Conservation (phyloP, 108 stramenopile species). For the Seminavis robusta region DNA sequence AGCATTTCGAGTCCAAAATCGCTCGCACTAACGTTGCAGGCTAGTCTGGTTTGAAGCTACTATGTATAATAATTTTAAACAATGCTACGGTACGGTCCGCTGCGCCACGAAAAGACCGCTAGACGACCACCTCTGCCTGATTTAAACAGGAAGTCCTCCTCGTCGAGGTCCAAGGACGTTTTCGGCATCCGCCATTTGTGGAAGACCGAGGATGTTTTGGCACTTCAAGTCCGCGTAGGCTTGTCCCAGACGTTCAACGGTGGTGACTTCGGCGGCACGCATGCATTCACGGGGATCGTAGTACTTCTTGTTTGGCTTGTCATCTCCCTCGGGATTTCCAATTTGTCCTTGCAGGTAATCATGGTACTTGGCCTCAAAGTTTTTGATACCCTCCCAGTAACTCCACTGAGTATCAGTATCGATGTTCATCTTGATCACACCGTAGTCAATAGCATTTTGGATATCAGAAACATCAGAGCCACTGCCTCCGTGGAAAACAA, state of each 20-base stretch:
- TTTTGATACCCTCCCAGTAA: constrained; percentile 83
- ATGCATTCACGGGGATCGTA: constrained; percentile 94
- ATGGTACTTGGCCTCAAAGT: constrained; percentile 74
- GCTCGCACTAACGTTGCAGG: no score
- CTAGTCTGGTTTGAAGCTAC: no score
- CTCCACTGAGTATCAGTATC: constrained; percentile 98
- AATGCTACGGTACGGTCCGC: no score
- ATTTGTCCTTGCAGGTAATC: constrained; percentile 89
- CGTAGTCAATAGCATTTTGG: constrained; percentile 72
- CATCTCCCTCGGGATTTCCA: constrained; percentile 92
- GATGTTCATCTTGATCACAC: constrained; percentile 97
- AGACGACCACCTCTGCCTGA: no score
- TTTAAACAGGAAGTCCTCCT: constrained; percentile 85
- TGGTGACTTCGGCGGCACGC: constrained; percentile 89
- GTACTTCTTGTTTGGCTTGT: constrained; percentile 97
- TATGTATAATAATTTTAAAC: no score
- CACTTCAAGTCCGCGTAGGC: constrained; percentile 89
- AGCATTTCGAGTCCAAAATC: no score
- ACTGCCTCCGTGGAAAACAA: constrained; percentile 94
- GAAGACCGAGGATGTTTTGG: constrained; percentile 79
- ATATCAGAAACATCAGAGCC: constrained; percentile 84
- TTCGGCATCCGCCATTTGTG: constrained; percentile 35
- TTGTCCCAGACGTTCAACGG: constrained; percentile 77
- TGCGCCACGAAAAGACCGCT: no score
- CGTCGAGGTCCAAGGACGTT: constrained; percentile 80